Conservation (phyloP, 2,329 filamentous ascomycete species). For the Claviceps paspali region DNA sequence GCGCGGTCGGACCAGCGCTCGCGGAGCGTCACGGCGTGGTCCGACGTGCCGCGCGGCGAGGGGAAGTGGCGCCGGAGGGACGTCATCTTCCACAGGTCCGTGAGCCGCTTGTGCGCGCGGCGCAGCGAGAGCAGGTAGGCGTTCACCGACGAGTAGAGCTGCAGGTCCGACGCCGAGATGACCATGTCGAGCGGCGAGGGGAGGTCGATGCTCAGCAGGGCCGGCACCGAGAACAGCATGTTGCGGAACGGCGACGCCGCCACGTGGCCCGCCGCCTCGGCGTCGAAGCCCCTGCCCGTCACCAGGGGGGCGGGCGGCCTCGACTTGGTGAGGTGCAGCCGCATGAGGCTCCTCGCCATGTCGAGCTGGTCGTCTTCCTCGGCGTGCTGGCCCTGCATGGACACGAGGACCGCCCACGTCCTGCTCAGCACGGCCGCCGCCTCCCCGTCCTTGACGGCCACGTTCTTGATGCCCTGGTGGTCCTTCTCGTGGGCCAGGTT, state of each 20-base stretch:
- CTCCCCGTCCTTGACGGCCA: conserved; percentile 72
- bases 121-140: conserved; percentile 76
- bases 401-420: conserved; percentile 67
- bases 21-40: conserved; percentile 45
- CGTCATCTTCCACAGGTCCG: conserved; percentile 75
- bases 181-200: conserved; percentile 77
- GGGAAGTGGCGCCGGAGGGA: conserved; percentile 64
- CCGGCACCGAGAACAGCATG: conserved; percentile 62
- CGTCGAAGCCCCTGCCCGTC: conserved; percentile 19
- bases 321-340: conserved; percentile 45
- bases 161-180: conserved; percentile 58
- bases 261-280: conserved; percentile 19
- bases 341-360: conserved; percentile 61
- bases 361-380: conserved; percentile 77
- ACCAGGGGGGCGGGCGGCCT: conserved; percentile 23
- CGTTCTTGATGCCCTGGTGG: conserved; percentile 26
- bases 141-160: conserved; percentile 71
- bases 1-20: conserved; percentile 48
- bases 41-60: conserved; percentile 46
- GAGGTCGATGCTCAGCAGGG: conserved; percentile 54
- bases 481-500: conserved; percentile 37
- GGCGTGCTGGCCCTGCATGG: conserved; percentile 50
- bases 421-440: conserved; percentile 60
- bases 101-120: conserved; percentile 70
- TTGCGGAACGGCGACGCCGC: conserved; percentile 55